Base-by-base conservation (phyloP, 495 filamentous ascomycete genomes). In the Penicillium waksmanii region DNA sequence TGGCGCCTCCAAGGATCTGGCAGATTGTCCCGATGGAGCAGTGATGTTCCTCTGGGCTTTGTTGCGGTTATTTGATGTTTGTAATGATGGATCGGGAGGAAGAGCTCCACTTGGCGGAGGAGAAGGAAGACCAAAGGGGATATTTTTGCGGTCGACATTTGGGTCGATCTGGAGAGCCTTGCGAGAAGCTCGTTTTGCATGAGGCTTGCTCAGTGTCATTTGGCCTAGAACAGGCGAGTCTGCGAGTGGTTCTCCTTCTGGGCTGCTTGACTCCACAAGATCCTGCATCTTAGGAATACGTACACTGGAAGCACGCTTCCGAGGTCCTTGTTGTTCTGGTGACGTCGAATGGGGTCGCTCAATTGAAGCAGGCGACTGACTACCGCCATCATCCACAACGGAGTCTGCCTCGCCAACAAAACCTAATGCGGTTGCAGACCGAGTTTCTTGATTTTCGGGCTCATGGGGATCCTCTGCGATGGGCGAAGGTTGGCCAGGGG, bases 91-190 rank as follows among this genome's bases (percentile, higher is more conserved):
- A 40, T 66, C 57, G 15, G 63, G 62, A n/a, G 66, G 67, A 13
- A 71, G 66, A 25, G 68, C 61, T 19, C 71, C 68, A 38, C 62
- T 66, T 12, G 70, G 71, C 27, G 74, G 71, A 36, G 74, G 68
- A 9, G 72, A 72, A 10, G 66, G 67, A n/a, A 72, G 65, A 10
- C 62, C 70, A 6, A 73, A 67, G 4, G 70, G 66, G 17, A 71
- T 52, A 21, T 65, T 63, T n/a, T 66, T 71, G 19, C 49, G 58
- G 17, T 62, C 57, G 10, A 57, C 27, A 11, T 50, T 56, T 33
- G 66, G 42, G 40, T 69, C 61, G 51, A 71, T 66, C 0, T 62
- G 56, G 1, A 71, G 55, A 18, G 19, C 44, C n/a, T 61, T 62
- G 8, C 48, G 50, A 3, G 42, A 12, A 31, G 58, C 49, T 57